These are phyloP conservation scores for Boletellus sp. DNA, from an alignment of 768 basidiomycete species.

Conservation along the genomic window DNA sequence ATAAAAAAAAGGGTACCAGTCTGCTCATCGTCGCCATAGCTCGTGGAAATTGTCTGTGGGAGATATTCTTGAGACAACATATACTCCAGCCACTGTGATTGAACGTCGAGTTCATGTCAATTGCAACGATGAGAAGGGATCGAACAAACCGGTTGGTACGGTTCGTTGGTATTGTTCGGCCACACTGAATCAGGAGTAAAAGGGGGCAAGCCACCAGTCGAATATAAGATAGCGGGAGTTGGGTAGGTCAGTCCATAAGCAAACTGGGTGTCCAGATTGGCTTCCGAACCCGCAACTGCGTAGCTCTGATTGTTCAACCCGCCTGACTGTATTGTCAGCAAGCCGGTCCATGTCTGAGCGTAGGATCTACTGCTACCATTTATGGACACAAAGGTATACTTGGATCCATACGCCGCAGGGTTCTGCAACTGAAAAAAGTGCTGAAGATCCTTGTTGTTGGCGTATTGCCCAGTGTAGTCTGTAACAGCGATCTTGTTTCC, in stretches of 20 bases:
- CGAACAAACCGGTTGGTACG: slow-evolving; percentile 38
- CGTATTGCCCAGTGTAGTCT: slow-evolving; percentile 50
- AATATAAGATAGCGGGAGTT: slow-evolving; percentile 55
- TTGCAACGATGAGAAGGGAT: background rate
- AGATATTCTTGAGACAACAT: slow-evolving; percentile 43
- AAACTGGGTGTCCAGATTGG: slow-evolving; percentile 65
- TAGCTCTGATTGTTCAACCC: slow-evolving; percentile 57
- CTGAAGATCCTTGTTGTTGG: slow-evolving; percentile 51
- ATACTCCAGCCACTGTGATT: slow-evolving; percentile 57
- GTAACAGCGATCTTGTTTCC: slow-evolving; percentile 53
- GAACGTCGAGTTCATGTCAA: background rate
- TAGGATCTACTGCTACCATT: slow-evolving; percentile 38
- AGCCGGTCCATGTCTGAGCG: background rate
- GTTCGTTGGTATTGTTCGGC: slow-evolving; percentile 45
- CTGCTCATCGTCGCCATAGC: slow-evolving; percentile 72
- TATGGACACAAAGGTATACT: slow-evolving; percentile 52
- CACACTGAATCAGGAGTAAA: slow-evolving; percentile 47
- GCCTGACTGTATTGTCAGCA: slow-evolving; percentile 35
- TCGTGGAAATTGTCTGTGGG: slow-evolving; percentile 65
- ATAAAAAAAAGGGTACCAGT: slow-evolving; percentile 42
- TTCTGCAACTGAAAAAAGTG: slow-evolving; percentile 47
- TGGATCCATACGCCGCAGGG: slow-evolving; percentile 46
- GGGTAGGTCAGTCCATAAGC: slow-evolving; percentile 63
- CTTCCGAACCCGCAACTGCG: slow-evolving; percentile 57
- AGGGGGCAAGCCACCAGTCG: slow-evolving; percentile 60